Conservation (phyloP, 345 rosid genomes). For the Triadica sebifera region DNA sequence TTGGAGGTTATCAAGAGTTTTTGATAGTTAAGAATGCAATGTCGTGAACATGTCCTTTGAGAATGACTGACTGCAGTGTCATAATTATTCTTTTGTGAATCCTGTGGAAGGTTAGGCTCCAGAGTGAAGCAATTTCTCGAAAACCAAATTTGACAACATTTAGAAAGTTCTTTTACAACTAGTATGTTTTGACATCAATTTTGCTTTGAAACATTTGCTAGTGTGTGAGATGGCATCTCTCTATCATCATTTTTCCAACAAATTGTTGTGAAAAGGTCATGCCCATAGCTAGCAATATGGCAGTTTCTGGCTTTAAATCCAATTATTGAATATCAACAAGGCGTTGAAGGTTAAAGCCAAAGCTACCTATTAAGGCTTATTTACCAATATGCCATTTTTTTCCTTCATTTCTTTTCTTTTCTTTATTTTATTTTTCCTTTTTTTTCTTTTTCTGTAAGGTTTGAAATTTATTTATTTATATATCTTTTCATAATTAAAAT, state of each 20-base stretch:
- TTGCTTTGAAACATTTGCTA: background rate
- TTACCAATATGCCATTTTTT: background rate
- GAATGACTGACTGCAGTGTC: background rate
- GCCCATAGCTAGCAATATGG: background rate
- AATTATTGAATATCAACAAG: background rate
- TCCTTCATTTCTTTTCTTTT: background rate
- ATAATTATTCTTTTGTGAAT: background rate
- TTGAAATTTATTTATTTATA: background rate
- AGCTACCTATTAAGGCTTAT: background rate
- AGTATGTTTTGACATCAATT: background rate
- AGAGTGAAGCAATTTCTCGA: no score
- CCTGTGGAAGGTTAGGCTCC: no score
- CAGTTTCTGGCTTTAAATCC: background rate
- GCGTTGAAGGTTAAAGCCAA: background rate
- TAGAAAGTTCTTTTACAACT: background rate
- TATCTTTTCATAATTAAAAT: background rate
- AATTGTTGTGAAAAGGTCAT: no score
- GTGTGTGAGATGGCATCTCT: background rate
- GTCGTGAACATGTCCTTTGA: no score
- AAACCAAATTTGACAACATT: background rate
- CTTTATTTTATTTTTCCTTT: background rate
- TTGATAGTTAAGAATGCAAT: background rate
- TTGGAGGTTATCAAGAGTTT: background rate
- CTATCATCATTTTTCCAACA: no score
- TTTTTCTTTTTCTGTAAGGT: background rate